Evolutionary conservation across 257 asterid genomes (phyloP).

Genomic region (Nicotiana paniculata): DNA sequence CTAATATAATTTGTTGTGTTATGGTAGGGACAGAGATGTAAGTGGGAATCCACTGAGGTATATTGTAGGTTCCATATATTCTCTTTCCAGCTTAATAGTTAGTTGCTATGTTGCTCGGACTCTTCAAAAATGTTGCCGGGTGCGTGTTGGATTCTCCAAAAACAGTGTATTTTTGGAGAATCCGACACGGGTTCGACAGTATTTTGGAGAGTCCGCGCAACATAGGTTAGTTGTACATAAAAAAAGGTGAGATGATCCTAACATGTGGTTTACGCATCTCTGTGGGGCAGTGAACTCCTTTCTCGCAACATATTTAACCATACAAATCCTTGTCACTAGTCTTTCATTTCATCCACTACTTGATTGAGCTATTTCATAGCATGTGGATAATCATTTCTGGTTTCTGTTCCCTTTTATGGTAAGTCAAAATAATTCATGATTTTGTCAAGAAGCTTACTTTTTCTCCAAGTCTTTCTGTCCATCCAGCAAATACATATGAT

Average conservation of each 20-base stretch:
- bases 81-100: constrained; percentile 25
- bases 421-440: constrained; percentile 4
- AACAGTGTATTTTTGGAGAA: too few species aligned
- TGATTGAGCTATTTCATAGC: neutral
- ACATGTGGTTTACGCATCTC: constrained; percentile 30
- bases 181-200: too few species aligned
- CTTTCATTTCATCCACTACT: neutral
- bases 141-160: too few species aligned
- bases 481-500: neutral
- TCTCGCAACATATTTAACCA: neutral
- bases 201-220: too few species aligned
- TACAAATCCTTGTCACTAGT: constrained; percentile 1
- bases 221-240: constrained; percentile 9
- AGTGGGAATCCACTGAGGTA: constrained; percentile 23
- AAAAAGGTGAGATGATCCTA: constrained; percentile 17
- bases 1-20: constrained; percentile 8
- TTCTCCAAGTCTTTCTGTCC: neutral
- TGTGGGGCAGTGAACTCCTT: constrained; percentile 30
- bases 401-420: neutral
- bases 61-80: constrained; percentile 8
- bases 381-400: neutral
- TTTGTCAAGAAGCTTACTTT: neutral
- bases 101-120: too few species aligned
- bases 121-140: too few species aligned
- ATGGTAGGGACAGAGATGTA: constrained; percentile 14